Evolutionary conservation across 1,139 yeast species (phyloP).

Genomic region (Kurtzmaniella quercitrusa): DNA sequence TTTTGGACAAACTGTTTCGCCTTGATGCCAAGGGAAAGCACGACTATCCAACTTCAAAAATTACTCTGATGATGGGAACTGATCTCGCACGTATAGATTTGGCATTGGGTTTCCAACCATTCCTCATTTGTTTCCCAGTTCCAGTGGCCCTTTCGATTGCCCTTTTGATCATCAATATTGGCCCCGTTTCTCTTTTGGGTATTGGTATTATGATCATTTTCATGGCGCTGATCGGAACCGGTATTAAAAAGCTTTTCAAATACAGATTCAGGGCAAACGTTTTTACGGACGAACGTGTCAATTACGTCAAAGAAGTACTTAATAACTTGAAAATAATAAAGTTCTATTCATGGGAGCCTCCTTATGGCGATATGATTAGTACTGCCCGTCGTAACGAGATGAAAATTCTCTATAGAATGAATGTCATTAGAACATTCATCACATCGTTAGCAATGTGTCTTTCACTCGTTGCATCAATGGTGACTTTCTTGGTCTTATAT

Average conservation of each 20-base stretch:
- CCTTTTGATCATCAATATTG: slow-evolving; percentile 29
- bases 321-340: slow-evolving; percentile 34
- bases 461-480: slow-evolving; percentile 65
- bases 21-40: slow-evolving; percentile 59
- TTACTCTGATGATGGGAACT: slow-evolving; percentile 51
- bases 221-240: slow-evolving; percentile 19
- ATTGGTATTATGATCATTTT: slow-evolving; percentile 27
- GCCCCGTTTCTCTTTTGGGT: slow-evolving; percentile 34
- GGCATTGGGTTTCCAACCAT: slow-evolving; percentile 32
- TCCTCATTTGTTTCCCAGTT: slow-evolving; percentile 24
- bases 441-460: slow-evolving; percentile 57
- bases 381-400: slow-evolving; percentile 48
- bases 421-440: slow-evolving; percentile 53
- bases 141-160: slow-evolving; percentile 30
- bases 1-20: slow-evolving; percentile 61
- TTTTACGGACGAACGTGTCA: slow-evolving; percentile 31
- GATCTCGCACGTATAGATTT: slow-evolving; percentile 35
- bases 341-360: slow-evolving; percentile 63
- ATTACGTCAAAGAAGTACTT: slow-evolving; percentile 32
- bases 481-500: slow-evolving; percentile 68
- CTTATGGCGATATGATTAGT: slow-evolving; percentile 46
- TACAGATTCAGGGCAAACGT: slow-evolving; percentile 25
- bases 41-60: slow-evolving; percentile 59
- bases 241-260: slow-evolving; percentile 23
- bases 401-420: slow-evolving; percentile 45